A percentile compares a stretch with the other conserved stretches of the same genome.
These are phyloP conservation scores for Effrenium voratum DNA, from an alignment of 73 alveolate species.

Conservation along the genomic window DNA sequence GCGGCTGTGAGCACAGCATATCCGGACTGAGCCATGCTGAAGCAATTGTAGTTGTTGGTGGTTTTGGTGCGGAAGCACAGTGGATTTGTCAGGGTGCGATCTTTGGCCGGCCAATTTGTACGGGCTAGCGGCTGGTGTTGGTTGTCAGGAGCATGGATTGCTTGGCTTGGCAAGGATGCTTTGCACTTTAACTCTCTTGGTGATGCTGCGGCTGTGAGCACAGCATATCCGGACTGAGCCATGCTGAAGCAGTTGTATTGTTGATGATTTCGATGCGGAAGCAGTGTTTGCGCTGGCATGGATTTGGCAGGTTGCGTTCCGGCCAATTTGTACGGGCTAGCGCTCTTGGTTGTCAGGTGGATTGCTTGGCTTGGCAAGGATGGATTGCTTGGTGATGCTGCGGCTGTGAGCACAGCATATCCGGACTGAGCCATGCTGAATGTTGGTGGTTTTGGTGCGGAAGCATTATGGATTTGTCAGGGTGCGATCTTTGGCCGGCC, in stretches of 20 bases:
- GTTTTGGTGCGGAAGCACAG: background rate
- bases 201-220: conserved; percentile 39
- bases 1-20: conserved; percentile 34
- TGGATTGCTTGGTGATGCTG: conserved; percentile 26
- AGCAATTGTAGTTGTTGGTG: background rate
- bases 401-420: conserved; percentile 30
- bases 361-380: background rate
- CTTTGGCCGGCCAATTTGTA: background rate
- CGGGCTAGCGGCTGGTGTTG: background rate
- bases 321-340: background rate
- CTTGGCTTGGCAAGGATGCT: background rate
- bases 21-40: background rate
- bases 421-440: background rate
- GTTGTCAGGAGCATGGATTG: background rate
- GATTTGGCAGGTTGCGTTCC: background rate
- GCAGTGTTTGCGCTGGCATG: too few relatives aligned
- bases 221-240: conserved; percentile 7
- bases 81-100: background rate
- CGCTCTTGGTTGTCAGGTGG: background rate
- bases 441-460: background rate
- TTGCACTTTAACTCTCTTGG: conserved; percentile 29
- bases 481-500: background rate
- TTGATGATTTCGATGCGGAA: background rate
- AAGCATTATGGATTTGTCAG: background rate
- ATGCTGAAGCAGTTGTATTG: background rate